Percentiles rank a stretch among this genome's conserved stretches.
Conservation (phyloP, 768 basidiomycete genomes). For the Nidularia pulvinata region DNA sequence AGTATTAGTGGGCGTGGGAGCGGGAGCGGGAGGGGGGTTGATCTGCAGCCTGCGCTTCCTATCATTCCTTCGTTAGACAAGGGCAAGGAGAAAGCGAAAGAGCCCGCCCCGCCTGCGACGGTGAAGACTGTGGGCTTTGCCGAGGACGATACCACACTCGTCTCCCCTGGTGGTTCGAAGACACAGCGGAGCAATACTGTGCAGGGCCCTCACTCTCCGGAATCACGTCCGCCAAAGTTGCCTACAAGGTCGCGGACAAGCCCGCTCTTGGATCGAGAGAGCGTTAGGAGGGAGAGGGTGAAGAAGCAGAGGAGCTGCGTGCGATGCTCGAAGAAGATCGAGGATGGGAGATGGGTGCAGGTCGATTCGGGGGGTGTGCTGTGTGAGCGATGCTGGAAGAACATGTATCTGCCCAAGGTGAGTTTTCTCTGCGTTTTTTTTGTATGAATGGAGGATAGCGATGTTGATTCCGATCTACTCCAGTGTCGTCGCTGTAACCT, state of each 20-base stretch:
- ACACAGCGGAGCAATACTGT: conserved; percentile 53
- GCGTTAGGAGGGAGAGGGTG: conserved; percentile 18
- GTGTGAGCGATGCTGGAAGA: conserved; percentile 94
- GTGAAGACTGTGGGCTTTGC: not conserved
- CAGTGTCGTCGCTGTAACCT: conserved; percentile 88
- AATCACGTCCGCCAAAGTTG: conserved; percentile 47
- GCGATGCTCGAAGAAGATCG: conserved; percentile 68
- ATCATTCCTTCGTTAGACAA: not conserved
- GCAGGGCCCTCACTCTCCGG: conserved; percentile 39
- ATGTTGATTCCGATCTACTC: not conserved
- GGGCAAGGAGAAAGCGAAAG: not conserved
- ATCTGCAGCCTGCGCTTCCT: not conserved
- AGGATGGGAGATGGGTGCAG: conserved; percentile 82
- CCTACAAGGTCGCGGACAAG: conserved; percentile 50
- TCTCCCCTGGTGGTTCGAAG: conserved; percentile 11
- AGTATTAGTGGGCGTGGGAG: conserved; percentile 3
- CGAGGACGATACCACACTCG: not conserved
- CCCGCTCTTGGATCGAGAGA: conserved; percentile 17
- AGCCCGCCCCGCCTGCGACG: not conserved
- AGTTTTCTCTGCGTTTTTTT: conserved; percentile 15
- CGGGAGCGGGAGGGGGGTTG: not conserved
- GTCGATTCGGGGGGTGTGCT: conserved; percentile 76
- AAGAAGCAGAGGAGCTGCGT: conserved; percentile 53
- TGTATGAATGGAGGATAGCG: not conserved
- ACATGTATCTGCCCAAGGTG: conserved; percentile 93